These are phyloP conservation scores for Lanmaoa pseudosensibilis DNA, from an alignment of 768 basidiomycete genomes.

Conservation along the genomic window DNA sequence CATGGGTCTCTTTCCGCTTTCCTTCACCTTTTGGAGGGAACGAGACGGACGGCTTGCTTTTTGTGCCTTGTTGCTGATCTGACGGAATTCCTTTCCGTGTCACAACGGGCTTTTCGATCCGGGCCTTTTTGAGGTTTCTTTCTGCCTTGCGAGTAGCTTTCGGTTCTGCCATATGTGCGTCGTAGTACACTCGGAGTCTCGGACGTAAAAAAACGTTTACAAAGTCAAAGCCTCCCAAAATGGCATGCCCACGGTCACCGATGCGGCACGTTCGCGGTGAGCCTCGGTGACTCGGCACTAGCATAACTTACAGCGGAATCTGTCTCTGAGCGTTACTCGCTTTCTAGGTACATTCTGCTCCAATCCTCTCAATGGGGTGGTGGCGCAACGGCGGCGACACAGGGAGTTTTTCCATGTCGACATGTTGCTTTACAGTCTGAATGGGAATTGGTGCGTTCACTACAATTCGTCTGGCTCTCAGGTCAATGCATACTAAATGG, in stretches of 20 bases:
- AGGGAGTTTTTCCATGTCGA: background rate
- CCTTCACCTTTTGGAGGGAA: constrained; percentile 33
- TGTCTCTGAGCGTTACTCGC: background rate
- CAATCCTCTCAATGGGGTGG: background rate
- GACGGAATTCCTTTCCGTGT: background rate
- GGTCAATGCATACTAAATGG: background rate
- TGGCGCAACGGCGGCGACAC: background rate
- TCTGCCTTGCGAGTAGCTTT: constrained; percentile 21
- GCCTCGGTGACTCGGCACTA: too few relatives aligned
- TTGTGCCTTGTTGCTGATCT: background rate
- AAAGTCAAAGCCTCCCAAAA: constrained; percentile 6
- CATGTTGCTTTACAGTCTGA: background rate
- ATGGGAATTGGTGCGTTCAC: background rate
- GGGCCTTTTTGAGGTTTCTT: constrained; percentile 25
- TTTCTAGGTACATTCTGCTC: background rate
- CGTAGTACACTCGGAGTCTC: background rate
- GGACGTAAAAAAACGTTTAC: background rate
- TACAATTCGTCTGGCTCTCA: background rate
- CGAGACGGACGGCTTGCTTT: constrained; percentile 2
- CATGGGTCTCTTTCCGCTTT: constrained; percentile 18
- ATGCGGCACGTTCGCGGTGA: too few relatives aligned
- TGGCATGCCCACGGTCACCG: too few relatives aligned
- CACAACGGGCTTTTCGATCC: constrained; percentile 17
- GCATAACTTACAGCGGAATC: background rate
- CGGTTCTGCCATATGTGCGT: constrained; percentile 17